Evolutionary conservation across 108 stramenopile genomes (phyloP), one percentile per base, ranked within the genome.

Genomic region (Skeletonema marinoi): DNA sequence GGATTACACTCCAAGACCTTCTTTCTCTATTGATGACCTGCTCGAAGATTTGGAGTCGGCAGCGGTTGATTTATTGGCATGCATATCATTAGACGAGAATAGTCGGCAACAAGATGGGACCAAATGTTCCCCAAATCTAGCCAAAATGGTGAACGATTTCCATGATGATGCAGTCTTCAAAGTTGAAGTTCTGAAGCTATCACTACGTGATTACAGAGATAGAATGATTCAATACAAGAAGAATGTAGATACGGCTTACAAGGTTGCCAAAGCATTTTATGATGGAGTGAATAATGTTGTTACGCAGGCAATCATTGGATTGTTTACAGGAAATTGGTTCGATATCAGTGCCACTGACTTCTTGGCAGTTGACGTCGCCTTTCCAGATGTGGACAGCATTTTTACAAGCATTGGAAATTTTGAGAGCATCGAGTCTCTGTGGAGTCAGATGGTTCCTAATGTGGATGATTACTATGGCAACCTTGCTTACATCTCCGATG

Each of bases 101-200:
- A 70, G 69, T 32, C 50, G 64, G 38, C 71, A 46, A 74, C 42
- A 50, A 33, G 69, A 81, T 75, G 80, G 80, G 6, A 81, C 42
- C 19, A 70, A 44, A 51, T 81, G 80, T 65, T 42, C 65, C 10
- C 73, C 74, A 21, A 81, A 75, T 65, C 58, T 81, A 70, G 80
- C 74, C 11, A 32, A 54, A 58, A 66, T 71, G 70, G 65, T 81
- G 10, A 70, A 75, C 62, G 70, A 66, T 46, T 81, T 75, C 61
- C 61, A 44, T 31, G 51, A 71, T 38, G 73, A 81, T 71, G 80
- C 80, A 13, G 56, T 70, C 38, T 81, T 74, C 74, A 81, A 81
- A 36, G 80, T 81, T 17, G 33, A 51, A 39, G 41, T 75, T 59
- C 59, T 81, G n/a, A 66, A 68, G 44, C 39, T 38, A 13, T 33